phyloP scores from a whole-genome alignment of 257 asterid species.

The Lantana camara region DNA sequence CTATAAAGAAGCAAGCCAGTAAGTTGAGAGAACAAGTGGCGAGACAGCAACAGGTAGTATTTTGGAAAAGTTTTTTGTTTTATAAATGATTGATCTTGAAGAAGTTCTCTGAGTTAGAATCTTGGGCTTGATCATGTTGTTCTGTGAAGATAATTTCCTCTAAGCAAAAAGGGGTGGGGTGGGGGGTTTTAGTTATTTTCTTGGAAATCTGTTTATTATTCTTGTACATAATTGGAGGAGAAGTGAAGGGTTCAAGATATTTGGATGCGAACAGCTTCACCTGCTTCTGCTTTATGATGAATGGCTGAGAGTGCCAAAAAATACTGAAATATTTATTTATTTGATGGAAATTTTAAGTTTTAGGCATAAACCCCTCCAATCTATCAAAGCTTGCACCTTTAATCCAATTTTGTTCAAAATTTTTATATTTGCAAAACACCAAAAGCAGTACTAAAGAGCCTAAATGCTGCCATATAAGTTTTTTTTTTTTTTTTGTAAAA shows the following conservation, averaged over 20 bases:
- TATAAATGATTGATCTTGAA: background rate
- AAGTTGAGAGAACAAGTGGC: constrained; percentile 96
- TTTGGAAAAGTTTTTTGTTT: constrained; percentile 17
- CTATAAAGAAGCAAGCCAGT: constrained; percentile 93
- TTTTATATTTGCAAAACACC: background rate
- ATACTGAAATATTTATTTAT: too few relatives aligned
- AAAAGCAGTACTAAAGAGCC: background rate
- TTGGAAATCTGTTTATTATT: background rate
- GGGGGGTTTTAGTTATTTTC: background rate
- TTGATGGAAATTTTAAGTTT: background rate
- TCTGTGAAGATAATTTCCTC: background rate
- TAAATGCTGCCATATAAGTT: background rate
- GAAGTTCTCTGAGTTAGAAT: constrained; percentile 21
- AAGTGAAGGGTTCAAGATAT: background rate
- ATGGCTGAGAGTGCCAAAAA: too few relatives aligned
- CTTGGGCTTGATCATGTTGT: constrained; percentile 24
- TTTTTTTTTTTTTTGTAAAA: background rate
- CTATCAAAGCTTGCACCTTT: background rate
- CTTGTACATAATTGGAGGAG: background rate
- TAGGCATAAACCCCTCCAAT: too few relatives aligned
- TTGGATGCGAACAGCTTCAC: too few relatives aligned
- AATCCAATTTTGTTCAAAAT: background rate
- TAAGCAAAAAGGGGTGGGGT: background rate
- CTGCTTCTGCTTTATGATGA: too few relatives aligned
- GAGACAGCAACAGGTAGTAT: constrained; percentile 82